Conservation (phyloP, 805 yeast species). For the Yamadazyma phyllophila region DNA sequence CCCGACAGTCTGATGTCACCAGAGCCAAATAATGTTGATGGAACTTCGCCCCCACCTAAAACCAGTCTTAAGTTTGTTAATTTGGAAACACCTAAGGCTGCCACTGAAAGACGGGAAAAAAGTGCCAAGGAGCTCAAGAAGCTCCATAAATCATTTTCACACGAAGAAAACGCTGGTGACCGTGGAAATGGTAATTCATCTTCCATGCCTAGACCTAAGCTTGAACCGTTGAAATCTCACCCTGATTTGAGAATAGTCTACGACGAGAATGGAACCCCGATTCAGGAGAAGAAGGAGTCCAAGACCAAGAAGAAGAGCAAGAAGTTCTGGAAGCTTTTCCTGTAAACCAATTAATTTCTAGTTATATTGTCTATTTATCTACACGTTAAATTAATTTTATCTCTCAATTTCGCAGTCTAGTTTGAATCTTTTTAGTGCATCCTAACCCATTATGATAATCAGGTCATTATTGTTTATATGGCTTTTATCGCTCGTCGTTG, state of each 20-base stretch:
- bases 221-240: constrained; percentile 39
- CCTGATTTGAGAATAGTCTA: constrained; percentile 27
- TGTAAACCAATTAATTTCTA: background rate
- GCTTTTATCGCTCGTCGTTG: background rate
- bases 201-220: constrained; percentile 18
- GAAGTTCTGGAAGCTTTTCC: constrained; percentile 37
- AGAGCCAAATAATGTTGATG: constrained; percentile 2
- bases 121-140: constrained; percentile 12
- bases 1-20: constrained; percentile 8
- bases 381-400: background rate
- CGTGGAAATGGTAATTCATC: background rate
- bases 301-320: constrained; percentile 28
- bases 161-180: constrained; percentile 25
- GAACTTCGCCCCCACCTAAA: constrained; percentile 22
- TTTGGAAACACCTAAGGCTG: constrained; percentile 17
- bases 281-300: constrained; percentile 2
- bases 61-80: constrained; percentile 31
- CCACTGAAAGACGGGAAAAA: constrained; percentile 8
- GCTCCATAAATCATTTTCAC: constrained; percentile 34
- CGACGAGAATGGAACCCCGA: background rate
- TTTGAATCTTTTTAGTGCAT: background rate
- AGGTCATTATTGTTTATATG: background rate
- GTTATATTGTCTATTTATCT: background rate
- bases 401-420: background rate
- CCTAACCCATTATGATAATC: no score